phyloP scores from a whole-genome alignment of 495 filamentous ascomycete species.

The Tuber indicum region DNA sequence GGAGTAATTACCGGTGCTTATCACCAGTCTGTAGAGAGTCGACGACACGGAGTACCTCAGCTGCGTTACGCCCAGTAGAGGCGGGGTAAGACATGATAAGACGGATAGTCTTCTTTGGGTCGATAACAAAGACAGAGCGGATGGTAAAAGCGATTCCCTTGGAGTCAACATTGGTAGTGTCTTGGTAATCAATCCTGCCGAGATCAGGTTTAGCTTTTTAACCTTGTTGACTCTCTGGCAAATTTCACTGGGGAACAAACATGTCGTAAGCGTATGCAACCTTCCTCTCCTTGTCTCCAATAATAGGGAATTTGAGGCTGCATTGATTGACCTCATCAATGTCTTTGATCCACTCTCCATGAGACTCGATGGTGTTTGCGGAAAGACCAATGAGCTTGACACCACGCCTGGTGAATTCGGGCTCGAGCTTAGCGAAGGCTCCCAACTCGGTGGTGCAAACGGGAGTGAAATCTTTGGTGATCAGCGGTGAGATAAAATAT shows the following conservation, averaged over 20 bases:
- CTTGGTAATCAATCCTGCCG: conserved; percentile 72
- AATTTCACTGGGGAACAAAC: conserved; percentile 49
- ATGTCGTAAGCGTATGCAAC: conserved; percentile 91
- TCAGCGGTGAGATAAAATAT: conserved; percentile 6
- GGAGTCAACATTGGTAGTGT: conserved; percentile 78
- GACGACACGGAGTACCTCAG: conserved; percentile 89
- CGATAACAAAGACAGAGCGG: conserved; percentile 97
- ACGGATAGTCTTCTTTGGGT: conserved; percentile 96
- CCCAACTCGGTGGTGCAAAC: conserved; percentile 99
- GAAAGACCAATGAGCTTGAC: conserved; percentile 95
- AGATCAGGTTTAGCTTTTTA: conserved; percentile 11
- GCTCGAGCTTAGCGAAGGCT: conserved; percentile 92
- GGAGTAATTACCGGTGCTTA: conserved; percentile 56
- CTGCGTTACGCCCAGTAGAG: conserved; percentile 92
- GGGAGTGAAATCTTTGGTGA: conserved; percentile 63
- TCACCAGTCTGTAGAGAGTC: conserved; percentile 96
- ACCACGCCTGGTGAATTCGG: conserved; percentile 87
- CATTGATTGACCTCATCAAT: conserved; percentile 85
- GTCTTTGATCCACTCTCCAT: conserved; percentile 82
- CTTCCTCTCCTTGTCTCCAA: conserved; percentile 92
- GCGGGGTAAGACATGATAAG: conserved; percentile 95
- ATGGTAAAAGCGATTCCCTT: conserved; percentile 99
- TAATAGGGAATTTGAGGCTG: conserved; percentile 86
- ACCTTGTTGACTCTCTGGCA: not conserved
- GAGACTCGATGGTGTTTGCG: conserved; percentile 64